A percentile compares a stretch with the other conserved stretches of the same genome.
Conservation (phyloP, 208 protist genomes). For the Porcisia deanei region DNA sequence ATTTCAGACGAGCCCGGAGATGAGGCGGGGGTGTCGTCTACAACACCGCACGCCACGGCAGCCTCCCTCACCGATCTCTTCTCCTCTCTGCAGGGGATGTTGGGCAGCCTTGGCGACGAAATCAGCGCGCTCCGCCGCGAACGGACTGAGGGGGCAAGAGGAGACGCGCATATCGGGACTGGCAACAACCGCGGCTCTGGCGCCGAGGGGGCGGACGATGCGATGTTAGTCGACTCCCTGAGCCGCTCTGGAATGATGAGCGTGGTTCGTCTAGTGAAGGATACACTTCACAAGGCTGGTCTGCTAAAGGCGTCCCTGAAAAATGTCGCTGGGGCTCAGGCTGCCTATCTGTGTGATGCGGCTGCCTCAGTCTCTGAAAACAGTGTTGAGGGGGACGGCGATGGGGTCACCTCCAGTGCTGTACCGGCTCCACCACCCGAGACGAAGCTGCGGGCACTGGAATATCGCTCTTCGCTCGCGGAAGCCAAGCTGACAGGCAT, state of each 20-base stretch:
- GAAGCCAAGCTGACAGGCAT: slow-evolving; percentile 30
- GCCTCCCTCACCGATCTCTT: slow-evolving; percentile 8
- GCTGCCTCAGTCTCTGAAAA: not conserved
- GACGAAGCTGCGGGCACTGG: slow-evolving; percentile 15
- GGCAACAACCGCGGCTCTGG: not conserved
- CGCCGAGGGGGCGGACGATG: not conserved
- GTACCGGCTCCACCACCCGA: slow-evolving; percentile 10
- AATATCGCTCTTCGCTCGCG: slow-evolving; percentile 15
- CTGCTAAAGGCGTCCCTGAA: slow-evolving; percentile 16
- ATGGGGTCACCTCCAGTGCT: not conserved
- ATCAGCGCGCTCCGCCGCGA: not conserved
- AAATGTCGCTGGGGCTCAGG: not conserved
- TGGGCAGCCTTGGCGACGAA: slow-evolving; percentile 6
- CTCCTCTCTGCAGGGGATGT: slow-evolving; percentile 4
- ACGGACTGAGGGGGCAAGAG: not conserved
- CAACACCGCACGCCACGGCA: not conserved
- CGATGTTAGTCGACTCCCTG: slow-evolving; percentile 13
- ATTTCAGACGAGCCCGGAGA: not conserved
- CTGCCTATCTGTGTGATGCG: slow-evolving; percentile 16
- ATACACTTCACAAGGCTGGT: slow-evolving; percentile 22
- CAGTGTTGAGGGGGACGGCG: not conserved
- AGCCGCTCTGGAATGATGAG: slow-evolving; percentile 33
- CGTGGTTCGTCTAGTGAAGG: slow-evolving; percentile 25
- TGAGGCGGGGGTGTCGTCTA: not conserved
- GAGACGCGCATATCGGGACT: not conserved